A percentile compares a stretch with the other conserved stretches of the same genome.
These are phyloP conservation scores for Triticum dicoccoides DNA, from an alignment of 176 grass and related monocot genomes.

Conservation along the genomic window DNA sequence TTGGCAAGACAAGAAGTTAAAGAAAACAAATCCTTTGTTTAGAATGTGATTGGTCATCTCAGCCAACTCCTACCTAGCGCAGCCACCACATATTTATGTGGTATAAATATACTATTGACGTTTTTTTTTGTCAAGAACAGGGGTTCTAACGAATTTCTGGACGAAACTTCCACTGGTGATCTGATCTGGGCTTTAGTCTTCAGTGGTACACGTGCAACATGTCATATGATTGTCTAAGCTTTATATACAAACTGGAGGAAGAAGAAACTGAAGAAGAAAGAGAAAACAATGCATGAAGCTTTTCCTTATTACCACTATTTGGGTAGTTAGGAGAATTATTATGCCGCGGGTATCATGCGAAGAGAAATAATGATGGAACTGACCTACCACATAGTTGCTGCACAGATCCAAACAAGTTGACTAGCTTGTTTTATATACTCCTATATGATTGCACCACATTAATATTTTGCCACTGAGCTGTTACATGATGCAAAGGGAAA, in stretches of 20 bases:
- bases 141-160: slow-evolving; percentile 8
- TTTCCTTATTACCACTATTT: slow-evolving; percentile 7
- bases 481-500: not conserved
- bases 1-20: not conserved
- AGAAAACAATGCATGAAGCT: not conserved
- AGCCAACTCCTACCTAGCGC: not conserved
- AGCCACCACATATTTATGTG: not conserved
- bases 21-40: not conserved
- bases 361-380: not conserved
- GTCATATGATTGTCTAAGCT: not conserved
- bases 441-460: slow-evolving; percentile 4
- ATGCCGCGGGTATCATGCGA: not conserved
- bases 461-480: not conserved
- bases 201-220: slow-evolving; percentile 28
- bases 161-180: slow-evolving; percentile 10
- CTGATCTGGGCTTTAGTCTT: not conserved
- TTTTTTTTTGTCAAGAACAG: too few relatives aligned
- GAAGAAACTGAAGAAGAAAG: not conserved
- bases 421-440: not conserved
- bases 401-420: slow-evolving; percentile 6
- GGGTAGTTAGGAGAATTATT: not conserved
- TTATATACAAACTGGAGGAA: not conserved
- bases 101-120: not conserved
- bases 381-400: slow-evolving; percentile 6
- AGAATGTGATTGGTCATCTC: slow-evolving; percentile 9